Evolutionary conservation across 768 basidiomycete genomes (phyloP), one percentile per base, ranked within the genome.

Genomic region (Tephrocybe rancida): DNA sequence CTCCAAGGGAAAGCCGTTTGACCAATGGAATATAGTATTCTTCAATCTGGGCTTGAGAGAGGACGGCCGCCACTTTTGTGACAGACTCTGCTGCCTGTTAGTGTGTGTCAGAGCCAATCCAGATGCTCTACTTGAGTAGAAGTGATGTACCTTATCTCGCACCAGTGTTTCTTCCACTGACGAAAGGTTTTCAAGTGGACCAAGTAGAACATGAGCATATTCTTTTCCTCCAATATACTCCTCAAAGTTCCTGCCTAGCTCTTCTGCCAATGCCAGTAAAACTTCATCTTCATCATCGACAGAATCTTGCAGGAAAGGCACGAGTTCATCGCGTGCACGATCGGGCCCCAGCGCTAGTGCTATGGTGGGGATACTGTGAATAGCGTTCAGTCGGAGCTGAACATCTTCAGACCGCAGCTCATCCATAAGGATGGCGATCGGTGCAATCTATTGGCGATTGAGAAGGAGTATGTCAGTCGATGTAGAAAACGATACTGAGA

Each of bases 271-370:
- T 5, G 95, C 96, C 41, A 99, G 81, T 37, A 99, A 78, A 26
- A 99, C 95, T 66, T 99, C 97, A 70, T 99, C 97, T 73, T 99
- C 97, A 65, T 99, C 97, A 70, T 99, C 97, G 60, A 99, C 87
- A n/a, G 94, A 95, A 66, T 99, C 96, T 74, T 95, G 93, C 49
- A 99, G 84, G 77, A 99, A 99, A 1, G 95, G 92, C 57, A 99
- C 84, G 61, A 99, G 84, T 69, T 99, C 97, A 50, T 94, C 90
- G 58, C 96, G 85, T 22, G 95, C 92, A 62, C 97, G 91, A 78
- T 95, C 90, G 38, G 94, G 86, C 5, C 97, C 96, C 47, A 99
- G 81, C 16, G 97, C 97, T 57, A 99, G 83, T 5, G 96, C 96
- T 73, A 99, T 99, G 44, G 97, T 99, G 47, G 95, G 94, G 65